phyloP scores from a whole-genome alignment of 2,329 filamentous ascomycete genomes.

The Septoria linicola region DNA sequence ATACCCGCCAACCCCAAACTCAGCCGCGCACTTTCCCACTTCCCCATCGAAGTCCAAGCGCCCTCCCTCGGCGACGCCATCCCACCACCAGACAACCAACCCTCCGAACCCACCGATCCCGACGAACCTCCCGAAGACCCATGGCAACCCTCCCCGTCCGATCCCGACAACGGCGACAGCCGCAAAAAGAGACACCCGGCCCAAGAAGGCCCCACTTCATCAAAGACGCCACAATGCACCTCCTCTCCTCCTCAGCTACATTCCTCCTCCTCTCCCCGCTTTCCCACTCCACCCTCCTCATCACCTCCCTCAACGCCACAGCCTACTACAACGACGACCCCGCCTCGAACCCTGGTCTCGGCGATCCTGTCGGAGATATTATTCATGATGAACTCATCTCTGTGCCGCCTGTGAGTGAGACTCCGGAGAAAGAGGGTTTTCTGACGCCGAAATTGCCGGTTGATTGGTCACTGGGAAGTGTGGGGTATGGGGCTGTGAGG shows the following conservation, averaged over 20 bases:
- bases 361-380: conserved; percentile 65
- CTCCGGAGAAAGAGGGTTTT: conserved; percentile 54
- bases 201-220: conserved; percentile 66
- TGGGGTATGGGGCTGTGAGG: conserved; percentile 79
- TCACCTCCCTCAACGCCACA: conserved; percentile 79
- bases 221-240: conserved; percentile 77
- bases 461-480: conserved; percentile 69
- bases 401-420: conserved; percentile 58
- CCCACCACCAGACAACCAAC: conserved; percentile 39
- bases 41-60: conserved; percentile 69
- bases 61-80: conserved; percentile 65
- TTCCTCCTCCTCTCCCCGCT: conserved; percentile 83
- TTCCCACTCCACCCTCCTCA: conserved; percentile 66
- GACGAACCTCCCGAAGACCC: conserved; percentile 38
- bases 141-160: conserved; percentile 35
- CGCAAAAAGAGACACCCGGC: conserved; percentile 47
- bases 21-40: conserved; percentile 68
- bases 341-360: background rate
- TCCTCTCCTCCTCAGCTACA: conserved; percentile 80
- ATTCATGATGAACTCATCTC: conserved; percentile 71
- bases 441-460: conserved; percentile 77
- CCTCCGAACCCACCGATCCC: conserved; percentile 25
- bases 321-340: conserved; percentile 69
- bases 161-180: conserved; percentile 48
- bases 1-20: conserved; percentile 73